Percentiles rank a stretch among this genome's conserved stretches.
Evolutionary conservation across 139 green algal species (phyloP).

Genomic region (Closterium sp.): DNA sequence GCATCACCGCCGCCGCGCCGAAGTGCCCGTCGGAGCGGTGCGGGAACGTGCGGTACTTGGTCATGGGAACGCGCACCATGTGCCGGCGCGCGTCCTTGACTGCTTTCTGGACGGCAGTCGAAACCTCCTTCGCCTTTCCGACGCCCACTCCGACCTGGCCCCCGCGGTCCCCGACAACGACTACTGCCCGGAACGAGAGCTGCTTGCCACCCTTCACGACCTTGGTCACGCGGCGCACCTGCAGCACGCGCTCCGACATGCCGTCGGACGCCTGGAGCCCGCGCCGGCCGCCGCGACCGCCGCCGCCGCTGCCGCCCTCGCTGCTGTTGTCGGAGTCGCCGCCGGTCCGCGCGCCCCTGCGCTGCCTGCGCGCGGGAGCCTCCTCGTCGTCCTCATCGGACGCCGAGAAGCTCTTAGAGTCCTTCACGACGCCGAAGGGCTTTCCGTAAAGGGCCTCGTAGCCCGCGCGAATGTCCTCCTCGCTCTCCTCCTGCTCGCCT

Average conservation of each 20-base stretch:
- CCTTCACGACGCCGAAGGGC: not conserved
- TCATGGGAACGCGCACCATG: conserved; percentile 66
- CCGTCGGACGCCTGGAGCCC: not conserved
- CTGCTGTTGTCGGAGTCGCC: conserved; percentile 19
- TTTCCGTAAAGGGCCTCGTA: conserved; percentile 42
- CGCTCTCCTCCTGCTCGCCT: conserved; percentile 31
- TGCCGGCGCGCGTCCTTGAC: conserved; percentile 72
- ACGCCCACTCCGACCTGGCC: conserved; percentile 85
- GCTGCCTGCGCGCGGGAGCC: not conserved
- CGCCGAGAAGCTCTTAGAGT: not conserved
- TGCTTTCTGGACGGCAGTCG: conserved; percentile 77
- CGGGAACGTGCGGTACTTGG: conserved; percentile 70
- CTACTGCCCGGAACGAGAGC: conserved; percentile 81
- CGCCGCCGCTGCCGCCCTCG: conserved; percentile 1
- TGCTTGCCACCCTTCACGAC: conserved; percentile 91
- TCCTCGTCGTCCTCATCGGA: conserved; percentile 36
- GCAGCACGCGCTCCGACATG: conserved; percentile 1
- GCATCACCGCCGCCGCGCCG: conserved; percentile 78
- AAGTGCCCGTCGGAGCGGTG: conserved; percentile 78
- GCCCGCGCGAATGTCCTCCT: conserved; percentile 36
- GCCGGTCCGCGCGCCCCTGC: not conserved
- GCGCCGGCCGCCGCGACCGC: no score
- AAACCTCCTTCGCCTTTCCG: conserved; percentile 82
- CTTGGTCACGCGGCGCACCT: conserved; percentile 90
- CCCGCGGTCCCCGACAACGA: conserved; percentile 73